These are phyloP conservation scores for Sodiomyces alkalinus DNA, from an alignment of 2,329 filamentous ascomycete species.

Conservation along the genomic window DNA sequence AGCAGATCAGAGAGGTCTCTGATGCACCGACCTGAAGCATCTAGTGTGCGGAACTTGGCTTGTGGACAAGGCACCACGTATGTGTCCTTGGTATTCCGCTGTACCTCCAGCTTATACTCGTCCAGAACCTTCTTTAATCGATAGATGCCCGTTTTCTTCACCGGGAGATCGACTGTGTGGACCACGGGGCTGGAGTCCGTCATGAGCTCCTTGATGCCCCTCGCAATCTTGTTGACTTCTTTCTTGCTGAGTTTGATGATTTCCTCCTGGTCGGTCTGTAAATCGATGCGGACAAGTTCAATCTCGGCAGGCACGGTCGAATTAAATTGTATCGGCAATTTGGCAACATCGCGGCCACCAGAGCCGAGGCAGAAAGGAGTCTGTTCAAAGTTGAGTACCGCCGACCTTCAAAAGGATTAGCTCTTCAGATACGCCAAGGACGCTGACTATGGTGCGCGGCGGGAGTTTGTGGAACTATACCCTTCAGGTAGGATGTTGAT, in stretches of 20 bases:
- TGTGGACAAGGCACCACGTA: conserved; percentile 77
- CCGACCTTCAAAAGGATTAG: conserved; percentile 42
- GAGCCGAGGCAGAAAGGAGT: conserved; percentile 68
- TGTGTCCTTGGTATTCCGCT: conserved; percentile 58
- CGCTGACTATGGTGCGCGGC: too few relatives aligned
- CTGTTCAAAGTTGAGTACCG: conserved; percentile 69
- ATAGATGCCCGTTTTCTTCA: conserved; percentile 84
- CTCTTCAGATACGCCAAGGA: conserved; percentile 3
- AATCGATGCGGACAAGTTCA: conserved; percentile 74
- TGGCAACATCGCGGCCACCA: conserved; percentile 40
- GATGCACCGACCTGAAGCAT: conserved; percentile 55
- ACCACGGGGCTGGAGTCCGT: conserved; percentile 45
- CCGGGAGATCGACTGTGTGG: conserved; percentile 53
- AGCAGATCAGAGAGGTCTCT: conserved; percentile 78
- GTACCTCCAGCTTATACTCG: conserved; percentile 86
- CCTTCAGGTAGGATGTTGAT: conserved; percentile 97
- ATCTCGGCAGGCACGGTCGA: conserved; percentile 80
- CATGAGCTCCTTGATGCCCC: conserved; percentile 49
- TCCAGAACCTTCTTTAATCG: conserved; percentile 74
- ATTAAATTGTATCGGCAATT: conserved; percentile 82
- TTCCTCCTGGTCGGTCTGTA: conserved; percentile 68
- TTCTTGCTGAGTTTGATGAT: conserved; percentile 59
- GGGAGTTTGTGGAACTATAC: conserved; percentile 19
- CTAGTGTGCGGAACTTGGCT: conserved; percentile 53
- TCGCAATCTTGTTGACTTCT: conserved; percentile 62